Conservation (phyloP, 2,329 filamentous ascomycete species). For the Monilinia fructicola region DNA sequence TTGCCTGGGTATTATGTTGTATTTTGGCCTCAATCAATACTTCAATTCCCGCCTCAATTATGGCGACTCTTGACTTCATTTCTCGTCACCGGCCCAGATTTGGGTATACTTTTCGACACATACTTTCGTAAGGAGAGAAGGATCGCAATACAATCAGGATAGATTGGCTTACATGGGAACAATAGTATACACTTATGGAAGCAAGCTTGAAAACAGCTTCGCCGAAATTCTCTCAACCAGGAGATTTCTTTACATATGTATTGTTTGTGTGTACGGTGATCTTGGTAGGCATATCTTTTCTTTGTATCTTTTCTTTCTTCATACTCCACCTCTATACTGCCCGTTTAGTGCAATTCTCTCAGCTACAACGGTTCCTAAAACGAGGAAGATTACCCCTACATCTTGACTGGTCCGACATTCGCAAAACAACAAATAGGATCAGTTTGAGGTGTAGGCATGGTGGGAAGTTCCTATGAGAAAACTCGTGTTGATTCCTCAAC, state of each 20-base stretch:
- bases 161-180: slow-evolving; percentile 29
- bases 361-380: slow-evolving; percentile 60
- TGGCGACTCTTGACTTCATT: slow-evolving; percentile 44
- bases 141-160: slow-evolving; percentile 23
- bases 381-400: slow-evolving; percentile 60
- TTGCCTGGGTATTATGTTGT: slow-evolving; percentile 50
- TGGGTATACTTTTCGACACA: slow-evolving; percentile 62
- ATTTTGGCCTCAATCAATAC: slow-evolving; percentile 51
- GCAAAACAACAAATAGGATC: slow-evolving; percentile 51
- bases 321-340: slow-evolving; percentile 62
- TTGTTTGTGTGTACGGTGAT: slow-evolving; percentile 61
- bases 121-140: slow-evolving; percentile 57
- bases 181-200: slow-evolving; percentile 65
- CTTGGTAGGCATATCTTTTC: slow-evolving; percentile 54
- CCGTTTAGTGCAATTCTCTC: slow-evolving; percentile 51
- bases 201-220: slow-evolving; percentile 60
- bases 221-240: slow-evolving; percentile 59
- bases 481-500: slow-evolving; percentile 45
- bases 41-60: slow-evolving; percentile 49
- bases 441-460: slow-evolving; percentile 55
- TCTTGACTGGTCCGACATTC: slow-evolving; percentile 53
- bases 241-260: slow-evolving; percentile 66
- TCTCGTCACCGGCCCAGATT: slow-evolving; percentile 40
- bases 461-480: slow-evolving; percentile 54
- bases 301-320: slow-evolving; percentile 27